Evolutionary conservation across 805 yeast species (phyloP).

Genomic region (Sungouiella thailandica): DNA sequence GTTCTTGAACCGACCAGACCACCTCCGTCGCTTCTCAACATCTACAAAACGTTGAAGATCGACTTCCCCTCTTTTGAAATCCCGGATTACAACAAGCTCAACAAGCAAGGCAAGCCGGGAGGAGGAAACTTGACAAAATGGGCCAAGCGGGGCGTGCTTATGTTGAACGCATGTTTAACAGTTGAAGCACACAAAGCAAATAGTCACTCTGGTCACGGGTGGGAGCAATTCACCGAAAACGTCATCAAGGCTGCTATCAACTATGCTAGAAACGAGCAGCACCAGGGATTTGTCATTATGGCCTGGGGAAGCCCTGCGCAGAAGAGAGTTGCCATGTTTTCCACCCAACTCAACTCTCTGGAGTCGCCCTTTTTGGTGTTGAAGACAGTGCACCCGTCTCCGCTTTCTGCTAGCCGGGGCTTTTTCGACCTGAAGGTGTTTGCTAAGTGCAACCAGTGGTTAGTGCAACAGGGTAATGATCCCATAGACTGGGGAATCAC

Average conservation of each 20-base stretch:
- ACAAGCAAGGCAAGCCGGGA: slow-evolving; percentile 28
- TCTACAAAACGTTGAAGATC: slow-evolving; percentile 67
- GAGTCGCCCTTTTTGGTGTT: slow-evolving; percentile 46
- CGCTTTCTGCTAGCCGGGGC: slow-evolving; percentile 81
- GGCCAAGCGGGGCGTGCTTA: slow-evolving; percentile 83
- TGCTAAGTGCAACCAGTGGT: slow-evolving; percentile 73
- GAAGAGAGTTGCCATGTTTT: slow-evolving; percentile 45
- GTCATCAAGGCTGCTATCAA: slow-evolving; percentile 52
- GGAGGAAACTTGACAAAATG: slow-evolving; percentile 73
- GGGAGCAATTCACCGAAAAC: slow-evolving; percentile 85
- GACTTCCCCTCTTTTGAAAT: slow-evolving; percentile 64
- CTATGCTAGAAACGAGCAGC: slow-evolving; percentile 32
- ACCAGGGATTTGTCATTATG: slow-evolving; percentile 60
- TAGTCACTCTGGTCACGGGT: slow-evolving; percentile 85
- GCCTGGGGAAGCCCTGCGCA: slow-evolving; percentile 83
- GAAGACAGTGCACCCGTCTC: slow-evolving; percentile 89
- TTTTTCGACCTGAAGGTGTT: slow-evolving; percentile 79
- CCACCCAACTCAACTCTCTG: slow-evolving; percentile 16
- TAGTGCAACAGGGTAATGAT: slow-evolving; percentile 34
- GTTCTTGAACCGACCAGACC: slow-evolving; percentile 75
- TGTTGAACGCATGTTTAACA: slow-evolving; percentile 84
- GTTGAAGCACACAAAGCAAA: slow-evolving; percentile 92
- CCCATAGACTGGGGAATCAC: slow-evolving; percentile 63
- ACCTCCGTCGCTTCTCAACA: slow-evolving; percentile 83
- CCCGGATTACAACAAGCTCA: slow-evolving; percentile 37